phyloP scores from a whole-genome alignment of 2,329 filamentous ascomycete genomes.

The Helminthosporium solani region DNA sequence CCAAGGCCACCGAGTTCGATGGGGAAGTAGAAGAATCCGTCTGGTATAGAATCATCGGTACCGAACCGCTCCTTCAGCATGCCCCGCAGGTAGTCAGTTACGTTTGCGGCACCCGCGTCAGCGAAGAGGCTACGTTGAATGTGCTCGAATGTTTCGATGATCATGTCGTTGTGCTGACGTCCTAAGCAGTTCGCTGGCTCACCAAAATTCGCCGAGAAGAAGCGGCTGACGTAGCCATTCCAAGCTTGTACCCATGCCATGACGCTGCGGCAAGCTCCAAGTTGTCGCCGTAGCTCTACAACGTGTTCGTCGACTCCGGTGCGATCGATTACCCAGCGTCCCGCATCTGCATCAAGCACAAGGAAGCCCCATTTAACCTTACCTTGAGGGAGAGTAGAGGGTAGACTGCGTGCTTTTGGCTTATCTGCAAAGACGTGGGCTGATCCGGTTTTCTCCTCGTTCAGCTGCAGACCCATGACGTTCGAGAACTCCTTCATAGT shows the following conservation, averaged over 20 bases:
- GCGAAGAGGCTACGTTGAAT: conserved; percentile 57
- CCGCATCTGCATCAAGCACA: conserved; percentile 53
- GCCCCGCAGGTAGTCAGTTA: conserved; percentile 54
- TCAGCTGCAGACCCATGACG: conserved; percentile 60
- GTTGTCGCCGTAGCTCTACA: conserved; percentile 59
- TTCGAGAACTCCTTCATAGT: conserved; percentile 57
- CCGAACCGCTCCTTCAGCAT: conserved; percentile 45
- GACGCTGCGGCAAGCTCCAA: conserved; percentile 56
- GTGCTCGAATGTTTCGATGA: conserved; percentile 53
- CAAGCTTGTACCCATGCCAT: conserved; percentile 62
- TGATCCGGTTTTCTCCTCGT: conserved; percentile 59
- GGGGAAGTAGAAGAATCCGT: conserved; percentile 52
- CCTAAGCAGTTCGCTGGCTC: conserved; percentile 58
- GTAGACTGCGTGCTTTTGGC: conserved; percentile 15
- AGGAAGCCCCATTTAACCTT: conserved; percentile 63
- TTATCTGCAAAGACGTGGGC: conserved; percentile 43
- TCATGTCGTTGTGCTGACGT: conserved; percentile 56
- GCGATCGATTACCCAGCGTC: conserved; percentile 62
- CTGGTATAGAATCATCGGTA: conserved; percentile 42
- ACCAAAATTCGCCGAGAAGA: conserved; percentile 61
- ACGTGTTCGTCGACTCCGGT: conserved; percentile 60
- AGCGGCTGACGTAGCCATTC: conserved; percentile 59
- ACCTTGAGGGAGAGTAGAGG: conserved; percentile 51
- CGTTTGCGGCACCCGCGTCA: conserved; percentile 37
- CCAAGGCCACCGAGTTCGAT: conserved; percentile 50